phyloP scores from a whole-genome alignment of 306 rosid species.

The Abrus precatorius region DNA sequence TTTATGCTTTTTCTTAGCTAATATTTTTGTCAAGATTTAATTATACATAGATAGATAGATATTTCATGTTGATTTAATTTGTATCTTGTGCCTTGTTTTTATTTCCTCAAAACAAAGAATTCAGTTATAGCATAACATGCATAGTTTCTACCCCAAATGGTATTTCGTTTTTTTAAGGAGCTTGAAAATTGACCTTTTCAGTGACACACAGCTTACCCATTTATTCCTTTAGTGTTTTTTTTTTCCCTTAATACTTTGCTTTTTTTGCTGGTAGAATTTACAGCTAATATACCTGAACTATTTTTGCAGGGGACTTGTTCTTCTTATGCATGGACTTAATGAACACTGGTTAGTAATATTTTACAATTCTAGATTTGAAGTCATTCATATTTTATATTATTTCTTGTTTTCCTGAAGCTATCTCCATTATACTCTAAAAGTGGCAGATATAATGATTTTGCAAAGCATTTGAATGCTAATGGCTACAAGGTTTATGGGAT shows the following conservation, averaged over 20 bases:
- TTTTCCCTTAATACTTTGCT: not conserved
- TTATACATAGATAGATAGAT: slow-evolving; percentile 1
- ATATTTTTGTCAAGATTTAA: not conserved
- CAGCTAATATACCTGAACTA: slow-evolving; percentile 28
- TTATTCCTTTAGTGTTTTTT: not conserved
- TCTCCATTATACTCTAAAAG: slow-evolving; percentile 58
- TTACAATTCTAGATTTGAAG: not conserved
- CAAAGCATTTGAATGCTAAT: slow-evolving; percentile 80
- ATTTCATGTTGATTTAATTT: slow-evolving; percentile 25
- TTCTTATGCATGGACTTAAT: slow-evolving; percentile 91
- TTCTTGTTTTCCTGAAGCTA: slow-evolving; percentile 38
- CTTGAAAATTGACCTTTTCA: slow-evolving; percentile 5
- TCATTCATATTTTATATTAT: slow-evolving; percentile 16
- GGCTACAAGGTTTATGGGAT: slow-evolving; percentile 92
- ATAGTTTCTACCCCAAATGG: slow-evolving; percentile 7
- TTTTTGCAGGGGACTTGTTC: slow-evolving; percentile 83
- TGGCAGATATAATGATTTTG: slow-evolving; percentile 82
- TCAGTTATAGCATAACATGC: slow-evolving; percentile 6
- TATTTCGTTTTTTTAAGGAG: not conserved
- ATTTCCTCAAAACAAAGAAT: slow-evolving; percentile 27
- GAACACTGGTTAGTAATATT: slow-evolving; percentile 84
- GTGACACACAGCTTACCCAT: not conserved
- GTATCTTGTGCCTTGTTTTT: slow-evolving; percentile 15
- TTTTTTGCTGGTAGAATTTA: slow-evolving; percentile 31
- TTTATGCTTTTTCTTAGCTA: not conserved